Evolutionary conservation across 306 rosid genomes (phyloP), one percentile per base, ranked within the genome.

Genomic region (Canavalia ensiformis): DNA sequence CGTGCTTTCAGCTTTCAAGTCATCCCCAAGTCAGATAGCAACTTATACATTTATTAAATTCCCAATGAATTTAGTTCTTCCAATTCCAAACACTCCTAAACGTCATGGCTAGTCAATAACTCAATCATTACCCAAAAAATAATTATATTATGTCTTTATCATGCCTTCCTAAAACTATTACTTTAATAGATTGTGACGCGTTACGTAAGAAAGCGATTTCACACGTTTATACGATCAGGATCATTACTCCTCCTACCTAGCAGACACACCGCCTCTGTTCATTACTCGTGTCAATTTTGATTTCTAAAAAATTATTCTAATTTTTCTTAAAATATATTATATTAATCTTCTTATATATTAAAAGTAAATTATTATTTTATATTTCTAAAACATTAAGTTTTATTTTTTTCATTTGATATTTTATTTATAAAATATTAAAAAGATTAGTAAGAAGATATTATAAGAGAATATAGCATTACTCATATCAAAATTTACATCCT

Each of bases 1-100:
- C 85, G 86, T 85, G 88, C 73, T 9, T 37, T 51, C 39, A n/a
- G 47, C 74, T 72, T 73, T 56, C 39, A 1, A 60, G 65, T 75
- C 82, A 65, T 46, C 54, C 44, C 76, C 71, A 28, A 62, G 58
- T 75, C 65, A 74, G 52, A 57, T 11, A 2, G 46, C 78, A 68
- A 56, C 74, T 41, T 8, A 11, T 7, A 31, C 30, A 34, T 3
- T 7, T 56, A 8, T 8, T 37, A 7, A 65, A 49, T 49, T 30
- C 41, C 13, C 13, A 2, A 56, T 12, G 12, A 73, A 72, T 67
- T 35, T 1, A 5, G 8, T 64, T 9, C 8, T 28, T 64, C 52
- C 64, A 55, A 4, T 42, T 68, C 39, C 8, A 3, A 74, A 59
- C 70, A 5, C 41, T 25, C 49, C 54, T 31, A 39, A 42, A 75